These are phyloP conservation scores for Prinsepia uniflora DNA, from an alignment of 306 rosid species.

Conservation along the genomic window DNA sequence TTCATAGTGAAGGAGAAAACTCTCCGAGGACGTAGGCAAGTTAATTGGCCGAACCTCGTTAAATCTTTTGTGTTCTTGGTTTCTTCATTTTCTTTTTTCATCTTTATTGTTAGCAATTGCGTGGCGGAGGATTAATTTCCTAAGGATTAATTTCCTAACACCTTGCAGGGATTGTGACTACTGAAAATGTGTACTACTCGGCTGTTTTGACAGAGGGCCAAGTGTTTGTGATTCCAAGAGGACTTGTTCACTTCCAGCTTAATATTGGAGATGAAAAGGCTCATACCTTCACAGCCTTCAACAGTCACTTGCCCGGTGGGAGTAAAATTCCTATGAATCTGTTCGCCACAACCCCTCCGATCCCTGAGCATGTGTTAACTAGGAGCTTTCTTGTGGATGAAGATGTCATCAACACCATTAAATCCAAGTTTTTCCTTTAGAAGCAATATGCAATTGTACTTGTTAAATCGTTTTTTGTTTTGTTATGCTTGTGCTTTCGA, in stretches of 20 bases:
- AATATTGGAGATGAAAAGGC: conserved; percentile 25
- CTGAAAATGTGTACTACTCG: conserved; percentile 22
- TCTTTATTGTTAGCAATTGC: no score
- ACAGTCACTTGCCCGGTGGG: conserved; percentile 27
- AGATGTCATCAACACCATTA: conserved; percentile 2
- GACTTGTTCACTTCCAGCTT: conserved; percentile 48
- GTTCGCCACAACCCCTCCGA: conserved; percentile 25
- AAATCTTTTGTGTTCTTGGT: no score
- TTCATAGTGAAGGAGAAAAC: no score
- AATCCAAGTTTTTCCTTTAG: not conserved
- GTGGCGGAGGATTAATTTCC: no score
- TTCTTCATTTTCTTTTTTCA: no score
- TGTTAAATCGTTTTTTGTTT: no score
- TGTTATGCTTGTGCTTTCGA: no score
- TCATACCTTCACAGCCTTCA: conserved; percentile 25
- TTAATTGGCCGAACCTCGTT: no score
- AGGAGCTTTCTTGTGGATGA: conserved; percentile 21
- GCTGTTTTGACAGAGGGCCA: conserved; percentile 27
- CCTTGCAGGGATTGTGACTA: conserved; percentile 26
- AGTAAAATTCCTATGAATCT: conserved; percentile 7
- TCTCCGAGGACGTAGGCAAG: no score
- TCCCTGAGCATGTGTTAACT: conserved; percentile 25
- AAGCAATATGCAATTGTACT: no score
- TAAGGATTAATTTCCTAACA: no score
- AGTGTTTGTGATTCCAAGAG: conserved; percentile 33